phyloP scores from a whole-genome alignment of 1,284 basidiomycete species.

The Macrocybe sp. region DNA sequence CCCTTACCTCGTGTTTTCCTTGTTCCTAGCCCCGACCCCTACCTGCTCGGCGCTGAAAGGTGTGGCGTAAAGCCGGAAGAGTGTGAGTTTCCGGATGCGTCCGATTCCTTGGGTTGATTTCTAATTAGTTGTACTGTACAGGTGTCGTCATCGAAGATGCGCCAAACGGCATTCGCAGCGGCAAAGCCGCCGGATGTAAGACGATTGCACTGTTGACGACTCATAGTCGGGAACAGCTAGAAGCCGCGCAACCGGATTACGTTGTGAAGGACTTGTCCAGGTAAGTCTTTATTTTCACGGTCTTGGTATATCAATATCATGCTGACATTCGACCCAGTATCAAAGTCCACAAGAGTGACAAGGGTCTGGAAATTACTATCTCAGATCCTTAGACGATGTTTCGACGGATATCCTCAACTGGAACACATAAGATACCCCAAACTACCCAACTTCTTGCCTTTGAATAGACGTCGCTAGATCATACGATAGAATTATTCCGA shows the following conservation, averaged over 20 bases:
- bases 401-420: not conserved
- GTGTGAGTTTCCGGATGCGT: slow-evolving; percentile 35
- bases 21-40: slow-evolving; percentile 71
- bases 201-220: slow-evolving; percentile 79
- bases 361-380: slow-evolving; percentile 42
- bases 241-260: slow-evolving; percentile 49
- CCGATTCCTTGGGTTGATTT: slow-evolving; percentile 1
- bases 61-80: slow-evolving; percentile 55
- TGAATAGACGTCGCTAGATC: not conserved
- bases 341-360: slow-evolving; percentile 35
- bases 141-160: slow-evolving; percentile 87
- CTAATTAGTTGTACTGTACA: slow-evolving; percentile 21
- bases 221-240: slow-evolving; percentile 63
- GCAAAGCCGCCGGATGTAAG: slow-evolving; percentile 71
- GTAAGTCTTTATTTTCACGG: slow-evolving; percentile 26
- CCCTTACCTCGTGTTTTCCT: not conserved
- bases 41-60: slow-evolving; percentile 65
- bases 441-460: not conserved
- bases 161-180: slow-evolving; percentile 72
- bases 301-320: slow-evolving; percentile 1
- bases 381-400: slow-evolving; percentile 19
- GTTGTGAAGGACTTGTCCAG: slow-evolving; percentile 61
- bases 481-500: not conserved
- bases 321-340: slow-evolving; percentile 28
- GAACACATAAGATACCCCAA: not conserved